These are phyloP conservation scores for Neurospora sp. DNA, from an alignment of 2,329 filamentous ascomycete species.

Conservation along the genomic window DNA sequence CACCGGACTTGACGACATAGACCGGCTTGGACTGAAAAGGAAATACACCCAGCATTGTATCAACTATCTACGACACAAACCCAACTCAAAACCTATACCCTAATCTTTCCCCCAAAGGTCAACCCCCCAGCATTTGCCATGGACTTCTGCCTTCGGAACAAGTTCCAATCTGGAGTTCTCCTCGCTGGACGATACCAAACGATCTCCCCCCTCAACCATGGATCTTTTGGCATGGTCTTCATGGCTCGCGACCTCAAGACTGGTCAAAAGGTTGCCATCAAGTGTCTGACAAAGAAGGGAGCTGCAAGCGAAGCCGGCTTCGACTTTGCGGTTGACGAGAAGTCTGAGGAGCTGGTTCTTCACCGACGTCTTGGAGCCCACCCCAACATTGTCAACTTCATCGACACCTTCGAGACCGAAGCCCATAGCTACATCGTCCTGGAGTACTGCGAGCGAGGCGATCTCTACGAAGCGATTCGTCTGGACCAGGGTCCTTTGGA, in stretches of 20 bases:
- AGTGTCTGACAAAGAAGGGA: conserved; percentile 81
- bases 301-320: conserved; percentile 49
- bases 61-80: conserved; percentile 13
- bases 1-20: conserved; percentile 15
- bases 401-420: conserved; percentile 86
- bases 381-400: conserved; percentile 85
- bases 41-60: conserved; percentile 15
- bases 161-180: conserved; percentile 68
- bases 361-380: conserved; percentile 73
- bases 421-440: conserved; percentile 85
- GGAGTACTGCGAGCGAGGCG: conserved; percentile 90
- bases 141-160: conserved; percentile 73
- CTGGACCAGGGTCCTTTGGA: conserved; percentile 78
- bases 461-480: conserved; percentile 95
- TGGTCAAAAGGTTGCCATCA: conserved; percentile 79
- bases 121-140: conserved; percentile 29
- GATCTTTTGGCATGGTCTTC: conserved; percentile 98
- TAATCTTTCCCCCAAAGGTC: conserved; percentile 13
- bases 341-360: conserved; percentile 68
- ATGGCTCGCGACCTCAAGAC: conserved; percentile 73
- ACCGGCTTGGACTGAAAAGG: conserved; percentile 11
- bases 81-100: conserved; percentile 17
- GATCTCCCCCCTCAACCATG: conserved; percentile 91
- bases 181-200: conserved; percentile 86
- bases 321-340: conserved; percentile 68